Evolutionary conservation across 257 asterid species (phyloP), one percentile per base, ranked within the genome.

Genomic region (Cinchona pubescens): DNA sequence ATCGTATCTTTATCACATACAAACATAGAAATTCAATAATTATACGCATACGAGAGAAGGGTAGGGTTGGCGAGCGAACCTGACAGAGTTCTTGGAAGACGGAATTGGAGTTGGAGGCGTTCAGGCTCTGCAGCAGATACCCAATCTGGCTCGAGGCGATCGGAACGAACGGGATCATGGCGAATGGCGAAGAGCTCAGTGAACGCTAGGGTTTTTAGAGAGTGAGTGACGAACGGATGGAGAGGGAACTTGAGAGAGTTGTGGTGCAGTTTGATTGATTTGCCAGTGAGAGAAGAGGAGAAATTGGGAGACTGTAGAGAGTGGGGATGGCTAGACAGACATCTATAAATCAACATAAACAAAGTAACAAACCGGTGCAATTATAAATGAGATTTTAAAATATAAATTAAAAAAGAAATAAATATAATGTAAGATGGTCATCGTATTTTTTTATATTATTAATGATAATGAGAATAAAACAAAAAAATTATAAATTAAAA

Each of bases 21-120:
- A 29, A 7, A 62, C 37, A 43, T 3, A 38, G 5, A 53, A 15
- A 45, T 35, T 15, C 23, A 71, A 19, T 70, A 21, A n/a, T n/a
- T 53, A 25, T 37, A 34, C 23, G 7, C 0, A 48, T n/a, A 62
- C 16, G 34, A 51, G 43, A 35, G 7, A 58, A 14, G 35, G 5
- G 5, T 15, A 55, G 40, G 76, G 59, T 42, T 62, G n/a, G 46
- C 30, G 49, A 76, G 59, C 67, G 58, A 55, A 87, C 99, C 97
- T 91, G 84, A 83, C 87, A 76, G 49, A 95, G 96, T 68, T 92
- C 96, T 53, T 84, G 87, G 67, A 90, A 71, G 72, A 93, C 89
- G 34, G 90, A 75, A 75, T 91, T 96, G 62, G 92, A 86, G 83
- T 95, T 88, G 84, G 98, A 87, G 77, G 88, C 96, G 48, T 83